A percentile compares a stretch with the other conserved stretches of the same genome.
phyloP scores from a whole-genome alignment of 257 asterid species.

The Osmanthus fragrans region DNA sequence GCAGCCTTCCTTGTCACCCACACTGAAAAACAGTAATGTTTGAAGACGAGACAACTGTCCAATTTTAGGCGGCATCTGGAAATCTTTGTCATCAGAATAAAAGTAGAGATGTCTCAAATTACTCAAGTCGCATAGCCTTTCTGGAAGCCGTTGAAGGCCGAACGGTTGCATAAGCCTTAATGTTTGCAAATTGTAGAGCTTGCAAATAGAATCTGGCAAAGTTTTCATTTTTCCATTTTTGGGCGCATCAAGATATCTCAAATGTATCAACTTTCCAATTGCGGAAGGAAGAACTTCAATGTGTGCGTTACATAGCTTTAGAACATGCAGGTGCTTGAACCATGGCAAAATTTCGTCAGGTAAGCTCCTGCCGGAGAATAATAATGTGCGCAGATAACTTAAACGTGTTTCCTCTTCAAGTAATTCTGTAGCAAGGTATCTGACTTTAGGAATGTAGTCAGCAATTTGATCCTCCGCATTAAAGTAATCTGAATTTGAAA shows the following conservation, averaged over 20 bases:
- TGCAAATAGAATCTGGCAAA: slow-evolving; percentile 23
- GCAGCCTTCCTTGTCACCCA: too few relatives aligned
- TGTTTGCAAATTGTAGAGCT: slow-evolving; percentile 9
- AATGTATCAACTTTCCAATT: slow-evolving; percentile 16
- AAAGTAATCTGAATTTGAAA: too few relatives aligned
- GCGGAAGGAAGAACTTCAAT: slow-evolving; percentile 16
- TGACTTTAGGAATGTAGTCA: too few relatives aligned
- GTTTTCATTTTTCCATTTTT: background rate
- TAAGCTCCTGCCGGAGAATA: background rate
- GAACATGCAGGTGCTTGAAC: slow-evolving; percentile 3
- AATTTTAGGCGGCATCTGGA: too few relatives aligned
- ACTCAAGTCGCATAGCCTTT: background rate
- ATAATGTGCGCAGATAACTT: slow-evolving; percentile 4
- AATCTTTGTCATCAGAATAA: too few relatives aligned
- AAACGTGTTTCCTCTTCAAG: background rate
- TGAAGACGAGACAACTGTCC: too few relatives aligned
- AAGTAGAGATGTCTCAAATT: background rate
- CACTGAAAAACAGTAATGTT: too few relatives aligned
- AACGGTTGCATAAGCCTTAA: background rate
- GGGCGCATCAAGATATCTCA: slow-evolving; percentile 15
- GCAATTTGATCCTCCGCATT: too few relatives aligned
- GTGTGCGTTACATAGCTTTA: slow-evolving; percentile 4
- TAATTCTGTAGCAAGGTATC: background rate
- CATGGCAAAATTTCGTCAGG: background rate
- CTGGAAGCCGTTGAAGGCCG: background rate